Base-by-base conservation (phyloP, 2,329 filamentous ascomycete genomes). In the Diatrype stigma region DNA sequence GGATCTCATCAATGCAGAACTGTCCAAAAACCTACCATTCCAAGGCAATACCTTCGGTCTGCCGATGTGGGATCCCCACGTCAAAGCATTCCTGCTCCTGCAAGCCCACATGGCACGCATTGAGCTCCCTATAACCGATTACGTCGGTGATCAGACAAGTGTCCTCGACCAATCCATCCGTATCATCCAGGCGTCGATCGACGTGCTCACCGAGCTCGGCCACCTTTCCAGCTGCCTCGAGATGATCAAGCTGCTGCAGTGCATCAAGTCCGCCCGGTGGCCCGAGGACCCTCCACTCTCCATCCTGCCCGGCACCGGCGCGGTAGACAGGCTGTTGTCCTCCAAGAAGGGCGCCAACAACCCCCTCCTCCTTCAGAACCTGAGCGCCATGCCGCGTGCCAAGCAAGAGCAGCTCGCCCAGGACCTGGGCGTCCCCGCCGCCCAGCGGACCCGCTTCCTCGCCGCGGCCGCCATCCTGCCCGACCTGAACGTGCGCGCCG, bases 61-160 rank as follows among this genome's bases (percentile, higher is more conserved):
- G 38, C 93, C 93, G 1, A 89, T 99, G 85, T 99, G 94, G 94
- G 94, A 99, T 73, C 94, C 94, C 0, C 94, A 99, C 66, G 90
- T 97, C 65, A 99, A 99, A 70, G 85, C 94, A 0, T 97, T 96
- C 73, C 74, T 99, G 35, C 79, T 99, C 2, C 79, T 99, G 0
- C 95, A 99, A 70, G 91, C 94, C 0, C 91, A 96, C 71, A 96
- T 99, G 82, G 90, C 89, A 19, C 87, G 93, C 51, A 87, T 97
- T 59, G 85, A 93, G 49, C 83, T 99, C 3, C 95, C 95, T 3
- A 96, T 99, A 51, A 87, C 89, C 1, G 94, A 99, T 77, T 99
- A 99, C 65, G 91, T 99, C 2, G 94, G 94, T 61, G 94, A 99
- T 69, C 89, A 96, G 70, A 86, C 82, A 11, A 86, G 82, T 48